A percentile compares a stretch with the other conserved stretches of the same genome.
phyloP scores from a whole-genome alignment of 2,329 filamentous ascomycete genomes.

The Cytospora piceae region DNA sequence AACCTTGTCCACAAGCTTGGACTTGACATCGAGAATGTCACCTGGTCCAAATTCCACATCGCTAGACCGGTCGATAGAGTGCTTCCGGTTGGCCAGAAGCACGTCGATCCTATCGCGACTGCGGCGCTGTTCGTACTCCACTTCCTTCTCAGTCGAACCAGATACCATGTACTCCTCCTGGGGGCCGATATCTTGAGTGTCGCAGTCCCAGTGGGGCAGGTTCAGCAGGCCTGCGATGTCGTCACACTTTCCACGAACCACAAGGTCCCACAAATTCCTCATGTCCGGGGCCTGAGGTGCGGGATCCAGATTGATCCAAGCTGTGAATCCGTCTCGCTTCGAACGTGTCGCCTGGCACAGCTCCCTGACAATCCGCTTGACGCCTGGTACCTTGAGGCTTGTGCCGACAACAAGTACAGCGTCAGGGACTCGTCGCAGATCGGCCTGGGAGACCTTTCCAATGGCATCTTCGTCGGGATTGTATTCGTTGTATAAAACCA shows the following conservation, averaged over 20 bases:
- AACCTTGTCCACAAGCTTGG: constrained; percentile 47
- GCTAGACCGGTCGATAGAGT: constrained; percentile 32
- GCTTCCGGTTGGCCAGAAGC: constrained; percentile 42
- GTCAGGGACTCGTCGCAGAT: constrained; percentile 84
- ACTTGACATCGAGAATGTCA: constrained; percentile 38
- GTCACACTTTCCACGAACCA: constrained; percentile 86
- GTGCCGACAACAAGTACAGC: constrained; percentile 95
- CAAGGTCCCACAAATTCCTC: constrained; percentile 90
- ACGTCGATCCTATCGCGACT: constrained; percentile 47
- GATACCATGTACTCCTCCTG: constrained; percentile 48
- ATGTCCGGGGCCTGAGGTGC: constrained; percentile 83
- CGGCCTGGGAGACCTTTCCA: constrained; percentile 83
- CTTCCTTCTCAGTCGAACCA: constrained; percentile 48
- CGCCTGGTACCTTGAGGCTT: constrained; percentile 91
- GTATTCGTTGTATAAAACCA: constrained; percentile 96
- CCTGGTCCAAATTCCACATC: constrained; percentile 17
- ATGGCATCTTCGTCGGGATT: constrained; percentile 98
- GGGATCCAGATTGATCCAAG: constrained; percentile 92
- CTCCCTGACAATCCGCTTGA: constrained; percentile 85
- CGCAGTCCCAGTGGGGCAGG: constrained; percentile 57
- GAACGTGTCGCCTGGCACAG: constrained; percentile 86
- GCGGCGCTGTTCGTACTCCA: constrained; percentile 42
- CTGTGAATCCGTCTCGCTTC: constrained; percentile 80
- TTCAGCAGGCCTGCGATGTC: constrained; percentile 77
- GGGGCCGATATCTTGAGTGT: constrained; percentile 55